Conservation (phyloP, 345 rosid species). For the Brassica juncea region DNA sequence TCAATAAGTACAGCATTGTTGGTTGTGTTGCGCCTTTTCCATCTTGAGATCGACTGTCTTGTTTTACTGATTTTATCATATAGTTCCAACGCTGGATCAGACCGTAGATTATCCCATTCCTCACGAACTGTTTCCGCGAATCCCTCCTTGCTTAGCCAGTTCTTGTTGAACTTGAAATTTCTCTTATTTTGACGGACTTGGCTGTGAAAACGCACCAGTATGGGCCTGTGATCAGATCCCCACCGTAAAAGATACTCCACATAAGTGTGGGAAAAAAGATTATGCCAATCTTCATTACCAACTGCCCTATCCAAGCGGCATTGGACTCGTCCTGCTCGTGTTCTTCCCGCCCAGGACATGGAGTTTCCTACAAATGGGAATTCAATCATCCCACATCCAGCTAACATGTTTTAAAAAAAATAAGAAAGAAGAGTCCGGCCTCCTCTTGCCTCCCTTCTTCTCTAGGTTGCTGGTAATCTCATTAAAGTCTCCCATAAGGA, state of each 20-base stretch:
- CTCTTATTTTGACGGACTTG: not conserved
- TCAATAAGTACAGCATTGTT: not conserved
- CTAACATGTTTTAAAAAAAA: not conserved
- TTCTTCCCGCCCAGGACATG: not conserved
- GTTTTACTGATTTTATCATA: not conserved
- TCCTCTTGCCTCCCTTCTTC: not conserved
- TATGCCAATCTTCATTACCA: not conserved
- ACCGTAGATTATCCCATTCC: not conserved
- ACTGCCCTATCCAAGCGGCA: not conserved
- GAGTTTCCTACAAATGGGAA: not conserved
- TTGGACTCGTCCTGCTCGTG: not conserved
- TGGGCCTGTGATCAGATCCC: not conserved
- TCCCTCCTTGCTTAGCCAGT: not conserved
- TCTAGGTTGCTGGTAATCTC: not conserved
- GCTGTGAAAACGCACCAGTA: not conserved
- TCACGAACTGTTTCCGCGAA: fast-evolving
- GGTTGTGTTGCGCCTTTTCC: not conserved
- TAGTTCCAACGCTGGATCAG: not conserved
- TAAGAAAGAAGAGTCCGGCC: not conserved
- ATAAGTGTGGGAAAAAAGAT: not conserved
- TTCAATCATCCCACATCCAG: not conserved
- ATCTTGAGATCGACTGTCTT: not conserved
- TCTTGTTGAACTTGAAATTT: not conserved
- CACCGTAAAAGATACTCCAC: not conserved
- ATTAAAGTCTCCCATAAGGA: not conserved